Evolutionary conservation across 1,139 yeast genomes (phyloP).

Genomic region (Taphrina flavorubra): DNA sequence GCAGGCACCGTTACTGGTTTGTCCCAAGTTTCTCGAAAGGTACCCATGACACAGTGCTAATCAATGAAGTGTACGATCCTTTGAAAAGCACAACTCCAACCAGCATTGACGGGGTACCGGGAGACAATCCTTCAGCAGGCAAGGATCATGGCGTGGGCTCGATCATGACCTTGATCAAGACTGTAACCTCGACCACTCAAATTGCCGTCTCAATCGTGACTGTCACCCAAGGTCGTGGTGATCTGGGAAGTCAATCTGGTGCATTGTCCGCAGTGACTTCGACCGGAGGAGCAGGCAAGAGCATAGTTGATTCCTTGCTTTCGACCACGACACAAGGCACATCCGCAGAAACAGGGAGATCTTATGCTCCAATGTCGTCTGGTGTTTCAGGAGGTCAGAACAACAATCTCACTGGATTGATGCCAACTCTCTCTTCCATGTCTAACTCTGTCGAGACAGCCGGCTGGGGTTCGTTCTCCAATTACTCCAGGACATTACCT

Average conservation of each 20-base stretch:
- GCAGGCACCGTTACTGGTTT: slow-evolving; percentile 11
- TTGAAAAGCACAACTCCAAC: background rate
- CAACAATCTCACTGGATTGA: background rate
- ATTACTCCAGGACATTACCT: no score
- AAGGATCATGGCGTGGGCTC: background rate
- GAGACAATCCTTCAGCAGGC: background rate
- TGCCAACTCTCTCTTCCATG: background rate
- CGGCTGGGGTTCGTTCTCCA: background rate
- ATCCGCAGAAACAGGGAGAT: background rate
- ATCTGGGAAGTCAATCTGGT: background rate
- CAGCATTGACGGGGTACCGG: background rate
- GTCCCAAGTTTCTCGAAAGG: background rate
- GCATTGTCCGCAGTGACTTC: background rate
- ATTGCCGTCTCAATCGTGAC: background rate
- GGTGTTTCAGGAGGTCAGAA: background rate
- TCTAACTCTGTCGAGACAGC: background rate
- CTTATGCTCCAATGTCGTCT: background rate
- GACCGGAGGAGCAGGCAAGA: background rate
- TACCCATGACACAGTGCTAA: background rate
- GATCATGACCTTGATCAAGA: slow-evolving; percentile 1
- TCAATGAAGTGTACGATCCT: slow-evolving; percentile 1
- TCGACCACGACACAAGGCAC: background rate
- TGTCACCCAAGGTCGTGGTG: background rate
- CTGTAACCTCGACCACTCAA: slow-evolving; percentile 3
- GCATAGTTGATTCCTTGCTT: background rate